phyloP scores from a whole-genome alignment of 768 basidiomycete genomes.

The Boletellus ananas region DNA sequence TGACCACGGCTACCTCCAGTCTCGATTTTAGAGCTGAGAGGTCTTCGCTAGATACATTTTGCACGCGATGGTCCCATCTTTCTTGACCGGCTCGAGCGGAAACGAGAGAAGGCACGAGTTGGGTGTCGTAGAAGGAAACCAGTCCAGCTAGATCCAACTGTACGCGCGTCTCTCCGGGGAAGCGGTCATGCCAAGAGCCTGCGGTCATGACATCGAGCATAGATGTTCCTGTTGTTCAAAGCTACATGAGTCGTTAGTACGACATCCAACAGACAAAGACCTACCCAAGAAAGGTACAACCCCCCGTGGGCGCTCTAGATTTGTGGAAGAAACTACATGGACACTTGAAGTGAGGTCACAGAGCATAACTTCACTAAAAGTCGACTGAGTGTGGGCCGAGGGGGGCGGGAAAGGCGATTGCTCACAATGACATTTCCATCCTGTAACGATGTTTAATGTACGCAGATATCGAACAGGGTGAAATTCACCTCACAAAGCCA shows the following conservation, averaged over 20 bases:
- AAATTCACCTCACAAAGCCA: constrained; percentile 42
- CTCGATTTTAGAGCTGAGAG: constrained; percentile 2
- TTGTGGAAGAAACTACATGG: no score
- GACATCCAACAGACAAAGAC: no score
- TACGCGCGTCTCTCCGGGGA: constrained; percentile 36
- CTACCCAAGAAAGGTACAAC: constrained; percentile 9
- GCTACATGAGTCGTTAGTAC: no score
- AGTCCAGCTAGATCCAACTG: constrained; percentile 31
- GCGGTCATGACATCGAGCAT: background rate
- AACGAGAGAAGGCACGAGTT: constrained; percentile 31
- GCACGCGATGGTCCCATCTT: constrained; percentile 31
- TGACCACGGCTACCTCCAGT: constrained; percentile 3
- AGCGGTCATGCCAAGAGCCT: constrained; percentile 33
- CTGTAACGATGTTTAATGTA: constrained; percentile 10
- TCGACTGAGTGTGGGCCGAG: no score
- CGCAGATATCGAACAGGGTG: background rate
- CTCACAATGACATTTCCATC: constrained; percentile 47
- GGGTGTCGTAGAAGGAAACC: constrained; percentile 36
- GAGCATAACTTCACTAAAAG: no score
- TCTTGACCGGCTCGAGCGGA: constrained; percentile 19
- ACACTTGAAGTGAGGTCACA: no score
- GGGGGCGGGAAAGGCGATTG: background rate
- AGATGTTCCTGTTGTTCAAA: background rate
- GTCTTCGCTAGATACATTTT: constrained; percentile 25
- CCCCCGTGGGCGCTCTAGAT: no score